Evolutionary conservation across 139 green algal genomes (phyloP), one percentile per base, ranked within the genome.

Genomic region (Asterochloris sp.): DNA sequence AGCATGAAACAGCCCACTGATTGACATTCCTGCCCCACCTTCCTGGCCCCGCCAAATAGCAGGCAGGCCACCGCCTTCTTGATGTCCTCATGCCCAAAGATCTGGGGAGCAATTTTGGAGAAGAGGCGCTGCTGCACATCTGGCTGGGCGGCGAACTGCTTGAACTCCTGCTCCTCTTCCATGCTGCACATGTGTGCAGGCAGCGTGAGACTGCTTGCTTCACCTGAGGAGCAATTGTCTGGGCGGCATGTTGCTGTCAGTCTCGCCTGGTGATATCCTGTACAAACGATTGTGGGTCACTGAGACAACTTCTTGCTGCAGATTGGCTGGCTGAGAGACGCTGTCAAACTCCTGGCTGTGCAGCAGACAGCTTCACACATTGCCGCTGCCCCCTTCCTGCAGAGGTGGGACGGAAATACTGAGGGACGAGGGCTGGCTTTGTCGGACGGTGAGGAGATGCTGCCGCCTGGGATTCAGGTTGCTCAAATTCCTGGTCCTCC

Each of bases 31-130:
- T 54, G 38, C 38, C 38, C 0, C 74, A 95, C 89, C 90, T 99
- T 99, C 83, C 96, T 89, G 27, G 93, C 88, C 60, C 96, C 96
- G 12, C 96, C 96, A 88, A 99, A 98, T 29, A 99, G 92, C 78
- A 99, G 89, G 87, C 93, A 98, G 28, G 96, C 95, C 28, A 99
- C 87, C 19, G 97, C 97, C 76, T 94, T 91, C 87, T 99, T 99
- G 87, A 99, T 97, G 85, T 98, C 92, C 12, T 94, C 91, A 78
- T 88, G 78, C 74, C 97, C 97, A 88, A 97, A 99, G 87, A 99
- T 99, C 81, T 97, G 93, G 17, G 97, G 97, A 62, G 97, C 96
- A 64, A 99, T 95, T 66, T 81, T 80, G 10, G 69, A 54, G 77
- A 95, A 95, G 61, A 99, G 86, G 77, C 91, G 84, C 17, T 95